A percentile compares a stretch with the other conserved stretches of the same genome.
These are phyloP conservation scores for Eucalyptus camaldulensis DNA, from an alignment of 345 rosid species.

Conservation along the genomic window DNA sequence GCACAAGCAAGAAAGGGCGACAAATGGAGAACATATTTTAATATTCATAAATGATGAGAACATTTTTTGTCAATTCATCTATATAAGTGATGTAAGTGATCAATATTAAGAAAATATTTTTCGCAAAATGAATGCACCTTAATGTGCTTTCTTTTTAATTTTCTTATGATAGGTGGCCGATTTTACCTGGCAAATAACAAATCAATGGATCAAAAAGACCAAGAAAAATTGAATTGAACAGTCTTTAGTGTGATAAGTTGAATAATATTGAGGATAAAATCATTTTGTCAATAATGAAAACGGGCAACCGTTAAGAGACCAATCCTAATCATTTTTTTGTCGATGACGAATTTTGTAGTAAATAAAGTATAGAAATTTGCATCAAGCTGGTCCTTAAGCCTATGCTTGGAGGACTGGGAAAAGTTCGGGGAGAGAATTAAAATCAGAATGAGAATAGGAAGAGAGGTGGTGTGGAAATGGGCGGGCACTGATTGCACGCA, in stretches of 20 bases:
- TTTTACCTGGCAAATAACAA: not conserved
- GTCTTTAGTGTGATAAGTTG: no score
- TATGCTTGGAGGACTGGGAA: not conserved
- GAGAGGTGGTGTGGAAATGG: not conserved
- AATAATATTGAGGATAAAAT: no score
- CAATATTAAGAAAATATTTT: not conserved
- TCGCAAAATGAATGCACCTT: accelerated
- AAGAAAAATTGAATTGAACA: not conserved
- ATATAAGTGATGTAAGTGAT: not conserved
- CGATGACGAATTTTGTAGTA: not conserved
- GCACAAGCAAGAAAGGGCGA: no score
- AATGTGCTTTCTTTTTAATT: not conserved
- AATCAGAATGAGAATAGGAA: not conserved
- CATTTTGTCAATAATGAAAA: accelerated
- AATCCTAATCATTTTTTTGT: no score
- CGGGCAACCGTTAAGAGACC: accelerated
- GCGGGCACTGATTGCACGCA: not conserved
- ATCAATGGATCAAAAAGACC: no score
- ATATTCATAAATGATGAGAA: no score
- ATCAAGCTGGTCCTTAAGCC: not conserved
- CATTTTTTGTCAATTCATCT: no score
- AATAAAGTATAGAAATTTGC: not conserved
- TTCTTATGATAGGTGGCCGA: not conserved
- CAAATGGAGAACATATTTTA: no score
- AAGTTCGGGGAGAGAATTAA: not conserved